Percentiles rank a stretch among this genome's conserved stretches.
Evolutionary conservation across 345 rosid genomes (phyloP).

Genomic region (Eucalyptus tenuipes): DNA sequence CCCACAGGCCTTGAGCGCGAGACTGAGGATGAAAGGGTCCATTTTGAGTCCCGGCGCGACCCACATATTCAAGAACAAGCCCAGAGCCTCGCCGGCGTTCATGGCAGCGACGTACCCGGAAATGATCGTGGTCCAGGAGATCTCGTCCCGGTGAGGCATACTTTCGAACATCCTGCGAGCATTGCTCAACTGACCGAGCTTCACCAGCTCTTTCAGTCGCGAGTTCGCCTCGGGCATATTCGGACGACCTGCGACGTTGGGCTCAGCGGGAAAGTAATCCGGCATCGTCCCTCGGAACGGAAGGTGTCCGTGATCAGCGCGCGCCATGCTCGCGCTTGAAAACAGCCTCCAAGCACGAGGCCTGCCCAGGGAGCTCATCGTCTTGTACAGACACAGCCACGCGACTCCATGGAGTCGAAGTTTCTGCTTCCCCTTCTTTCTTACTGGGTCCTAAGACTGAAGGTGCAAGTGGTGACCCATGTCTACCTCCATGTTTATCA

Average conservation of each 20-base stretch:
- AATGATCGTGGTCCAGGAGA: conserved; percentile 71
- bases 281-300: not conserved
- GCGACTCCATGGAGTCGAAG: not conserved
- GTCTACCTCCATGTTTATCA: not conserved
- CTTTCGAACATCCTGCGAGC: conserved; percentile 70
- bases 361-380: not conserved
- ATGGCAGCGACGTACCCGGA: conserved; percentile 48
- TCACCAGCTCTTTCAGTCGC: conserved; percentile 15
- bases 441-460: not conserved
- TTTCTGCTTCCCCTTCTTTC: not conserved
- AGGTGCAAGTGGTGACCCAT: not conserved
- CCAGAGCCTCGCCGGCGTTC: conserved; percentile 40
- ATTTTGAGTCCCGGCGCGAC: conserved; percentile 27
- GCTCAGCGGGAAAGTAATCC: not conserved
- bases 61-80: conserved; percentile 59
- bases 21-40: conserved; percentile 61
- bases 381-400: not conserved
- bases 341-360: not conserved
- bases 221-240: conserved; percentile 3
- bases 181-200: conserved; percentile 14
- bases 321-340: not conserved
- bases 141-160: conserved; percentile 55
- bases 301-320: not conserved
- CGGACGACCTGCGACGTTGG: not conserved
- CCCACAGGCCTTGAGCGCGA: conserved; percentile 70